These are phyloP conservation scores for Cadophora sp. DNA, from an alignment of 2,329 filamentous ascomycete species.

Conservation along the genomic window DNA sequence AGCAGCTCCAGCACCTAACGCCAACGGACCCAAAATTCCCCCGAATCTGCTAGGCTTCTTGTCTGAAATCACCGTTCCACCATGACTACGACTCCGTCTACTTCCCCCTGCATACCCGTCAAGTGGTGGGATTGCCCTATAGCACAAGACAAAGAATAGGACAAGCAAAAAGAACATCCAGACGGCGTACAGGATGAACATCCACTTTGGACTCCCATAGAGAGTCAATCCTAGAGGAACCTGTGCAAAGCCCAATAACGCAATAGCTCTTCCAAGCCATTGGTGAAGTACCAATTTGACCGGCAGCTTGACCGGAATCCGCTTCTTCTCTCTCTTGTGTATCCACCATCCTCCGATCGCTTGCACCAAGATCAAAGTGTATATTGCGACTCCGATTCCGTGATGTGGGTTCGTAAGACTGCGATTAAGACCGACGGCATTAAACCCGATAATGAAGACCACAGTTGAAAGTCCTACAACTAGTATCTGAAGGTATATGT, in stretches of 20 bases:
- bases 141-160: slow-evolving; percentile 81
- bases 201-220: slow-evolving; percentile 84
- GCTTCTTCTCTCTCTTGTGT: slow-evolving; percentile 46
- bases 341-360: slow-evolving; percentile 73
- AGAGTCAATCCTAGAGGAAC: slow-evolving; percentile 88
- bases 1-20: slow-evolving; percentile 63
- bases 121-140: slow-evolving; percentile 63
- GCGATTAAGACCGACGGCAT: slow-evolving; percentile 76
- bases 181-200: slow-evolving; percentile 86
- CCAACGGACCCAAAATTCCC: slow-evolving; percentile 59
- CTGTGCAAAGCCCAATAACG: slow-evolving; percentile 83
- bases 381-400: slow-evolving; percentile 81
- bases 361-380: slow-evolving; percentile 75
- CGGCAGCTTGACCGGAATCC: slow-evolving; percentile 51
- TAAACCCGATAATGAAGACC: slow-evolving; percentile 76
- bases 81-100: slow-evolving; percentile 39
- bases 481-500: slow-evolving; percentile 77
- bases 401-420: slow-evolving; percentile 84
- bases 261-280: slow-evolving; percentile 81
- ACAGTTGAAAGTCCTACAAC: slow-evolving; percentile 72
- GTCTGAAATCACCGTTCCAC: slow-evolving; percentile 57
- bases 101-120: slow-evolving; percentile 50
- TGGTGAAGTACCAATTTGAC: slow-evolving; percentile 68
- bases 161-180: slow-evolving; percentile 77
- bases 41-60: slow-evolving; percentile 53